Conservation (phyloP, 345 rosid genomes). For the Salix viminalis region DNA sequence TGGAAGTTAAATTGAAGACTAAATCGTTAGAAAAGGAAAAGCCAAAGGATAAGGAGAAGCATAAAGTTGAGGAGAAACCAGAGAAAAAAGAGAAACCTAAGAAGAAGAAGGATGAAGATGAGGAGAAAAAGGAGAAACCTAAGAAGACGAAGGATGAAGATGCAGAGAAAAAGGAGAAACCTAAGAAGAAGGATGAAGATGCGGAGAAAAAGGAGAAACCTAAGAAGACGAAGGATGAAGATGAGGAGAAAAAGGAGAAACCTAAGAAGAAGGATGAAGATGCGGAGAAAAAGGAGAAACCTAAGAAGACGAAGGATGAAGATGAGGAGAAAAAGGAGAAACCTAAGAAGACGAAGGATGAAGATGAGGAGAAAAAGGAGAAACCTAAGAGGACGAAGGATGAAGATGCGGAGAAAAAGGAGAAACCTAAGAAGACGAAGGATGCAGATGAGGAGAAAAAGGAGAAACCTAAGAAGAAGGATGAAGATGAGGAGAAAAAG, state of each 20-base stretch:
- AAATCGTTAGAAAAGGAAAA: slow-evolving; percentile 56
- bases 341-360: slow-evolving; percentile 1
- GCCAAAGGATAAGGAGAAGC: slow-evolving; percentile 10
- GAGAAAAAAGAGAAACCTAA: slow-evolving; percentile 31
- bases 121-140: slow-evolving; percentile 41
- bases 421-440: slow-evolving; percentile 24
- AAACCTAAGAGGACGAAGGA: neutral
- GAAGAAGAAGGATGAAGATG: neutral
- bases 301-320: no score
- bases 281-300: neutral
- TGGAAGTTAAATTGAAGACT: slow-evolving; percentile 54
- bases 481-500: neutral
- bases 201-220: neutral
- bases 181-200: neutral
- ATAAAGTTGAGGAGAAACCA: neutral
- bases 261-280: slow-evolving; percentile 6
- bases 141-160: slow-evolving; percentile 3
- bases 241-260: slow-evolving; percentile 40
- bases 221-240: neutral
- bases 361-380: neutral
- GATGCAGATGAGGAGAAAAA: slow-evolving; percentile 1
- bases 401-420: slow-evolving; percentile 30
- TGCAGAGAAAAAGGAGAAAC: slow-evolving; percentile 30
- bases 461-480: slow-evolving; percentile 6
- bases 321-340: slow-evolving; percentile 1